phyloP scores from a whole-genome alignment of 305 asterid species.

The Ajuga reptans region DNA sequence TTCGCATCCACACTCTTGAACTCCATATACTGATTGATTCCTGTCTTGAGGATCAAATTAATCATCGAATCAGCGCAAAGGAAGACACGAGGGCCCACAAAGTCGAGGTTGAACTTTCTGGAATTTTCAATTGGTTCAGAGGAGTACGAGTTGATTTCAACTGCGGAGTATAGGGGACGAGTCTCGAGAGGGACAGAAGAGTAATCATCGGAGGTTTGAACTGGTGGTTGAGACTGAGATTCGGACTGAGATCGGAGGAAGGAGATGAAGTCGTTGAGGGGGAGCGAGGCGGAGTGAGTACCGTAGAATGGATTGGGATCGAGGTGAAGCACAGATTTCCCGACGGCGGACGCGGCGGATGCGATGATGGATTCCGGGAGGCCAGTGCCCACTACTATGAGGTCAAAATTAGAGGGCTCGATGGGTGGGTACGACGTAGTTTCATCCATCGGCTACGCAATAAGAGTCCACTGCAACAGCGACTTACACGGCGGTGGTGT shows the following conservation, averaged over 20 bases:
- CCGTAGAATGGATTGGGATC: slow-evolving; percentile 79
- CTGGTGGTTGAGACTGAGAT: slow-evolving; percentile 28
- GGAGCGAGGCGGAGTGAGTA: slow-evolving; percentile 59
- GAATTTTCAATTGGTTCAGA: slow-evolving; percentile 38
- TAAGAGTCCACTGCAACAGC: not conserved
- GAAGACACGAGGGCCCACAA: slow-evolving; percentile 67
- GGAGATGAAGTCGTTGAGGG: slow-evolving; percentile 46
- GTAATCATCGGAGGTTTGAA: slow-evolving; percentile 23
- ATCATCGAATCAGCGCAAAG: slow-evolving; percentile 65
- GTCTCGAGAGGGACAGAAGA: slow-evolving; percentile 31
- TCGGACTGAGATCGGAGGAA: slow-evolving; percentile 48
- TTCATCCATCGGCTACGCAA: slow-evolving; percentile 33
- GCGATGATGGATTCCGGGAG: slow-evolving; percentile 79
- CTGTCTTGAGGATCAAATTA: slow-evolving; percentile 55
- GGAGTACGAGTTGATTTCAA: slow-evolving; percentile 44
- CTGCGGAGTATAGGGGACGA: slow-evolving; percentile 47
- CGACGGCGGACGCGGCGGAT: slow-evolving; percentile 66
- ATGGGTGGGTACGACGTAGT: slow-evolving; percentile 43
- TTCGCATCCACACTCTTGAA: slow-evolving; percentile 71
- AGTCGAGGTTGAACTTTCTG: slow-evolving; percentile 51
- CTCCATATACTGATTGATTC: slow-evolving; percentile 72
- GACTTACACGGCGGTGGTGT: not conserved
- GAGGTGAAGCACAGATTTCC: slow-evolving; percentile 75
- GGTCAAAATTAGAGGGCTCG: slow-evolving; percentile 66
- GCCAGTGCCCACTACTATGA: slow-evolving; percentile 74